Evolutionary conservation across 164 flowering plant genomes (phyloP).

Genomic region (Magnolia changhungtana): DNA sequence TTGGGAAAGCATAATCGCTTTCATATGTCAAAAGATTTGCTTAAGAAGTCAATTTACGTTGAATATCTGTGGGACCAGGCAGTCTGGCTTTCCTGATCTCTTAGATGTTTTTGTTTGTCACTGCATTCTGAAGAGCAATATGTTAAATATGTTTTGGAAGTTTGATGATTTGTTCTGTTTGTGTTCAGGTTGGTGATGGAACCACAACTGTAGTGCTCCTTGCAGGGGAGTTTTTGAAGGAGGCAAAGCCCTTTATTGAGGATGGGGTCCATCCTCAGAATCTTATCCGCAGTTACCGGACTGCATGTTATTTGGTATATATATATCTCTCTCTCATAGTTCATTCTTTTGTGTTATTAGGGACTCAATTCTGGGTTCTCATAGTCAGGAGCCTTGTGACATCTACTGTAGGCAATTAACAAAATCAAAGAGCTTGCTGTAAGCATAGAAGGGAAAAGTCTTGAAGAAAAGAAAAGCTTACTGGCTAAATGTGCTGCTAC

Average conservation of each 20-base stretch:
- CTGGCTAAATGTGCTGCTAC: slow-evolving; percentile 95
- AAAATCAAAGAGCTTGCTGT: slow-evolving; percentile 79
- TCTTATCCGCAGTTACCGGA: slow-evolving; percentile 79
- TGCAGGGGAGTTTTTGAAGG: slow-evolving; percentile 91
- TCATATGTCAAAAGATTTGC: too few species aligned
- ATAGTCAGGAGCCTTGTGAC: neutral
- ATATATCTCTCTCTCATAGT: neutral
- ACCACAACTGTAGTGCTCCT: slow-evolving; percentile 95
- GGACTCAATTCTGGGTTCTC: neutral
- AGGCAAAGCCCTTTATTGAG: slow-evolving; percentile 96
- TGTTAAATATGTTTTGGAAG: too few species aligned
- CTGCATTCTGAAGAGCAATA: too few species aligned
- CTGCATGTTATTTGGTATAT: slow-evolving; percentile 70
- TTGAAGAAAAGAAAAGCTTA: slow-evolving; percentile 82
- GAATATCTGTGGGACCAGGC: too few species aligned
- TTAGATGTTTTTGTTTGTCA: too few species aligned
- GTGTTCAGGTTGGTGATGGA: slow-evolving; percentile 92
- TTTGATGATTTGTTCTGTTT: neutral
- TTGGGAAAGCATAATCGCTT: too few species aligned
- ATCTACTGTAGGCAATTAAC: slow-evolving; percentile 61
- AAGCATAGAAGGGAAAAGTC: slow-evolving; percentile 90
- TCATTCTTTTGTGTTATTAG: neutral
- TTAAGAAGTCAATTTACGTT: too few species aligned
- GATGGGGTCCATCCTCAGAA: slow-evolving; percentile 96
- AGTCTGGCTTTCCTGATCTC: too few species aligned